These are phyloP conservation scores for Trichoderma sp. DNA, from an alignment of 2,329 filamentous ascomycete genomes.

Conservation along the genomic window DNA sequence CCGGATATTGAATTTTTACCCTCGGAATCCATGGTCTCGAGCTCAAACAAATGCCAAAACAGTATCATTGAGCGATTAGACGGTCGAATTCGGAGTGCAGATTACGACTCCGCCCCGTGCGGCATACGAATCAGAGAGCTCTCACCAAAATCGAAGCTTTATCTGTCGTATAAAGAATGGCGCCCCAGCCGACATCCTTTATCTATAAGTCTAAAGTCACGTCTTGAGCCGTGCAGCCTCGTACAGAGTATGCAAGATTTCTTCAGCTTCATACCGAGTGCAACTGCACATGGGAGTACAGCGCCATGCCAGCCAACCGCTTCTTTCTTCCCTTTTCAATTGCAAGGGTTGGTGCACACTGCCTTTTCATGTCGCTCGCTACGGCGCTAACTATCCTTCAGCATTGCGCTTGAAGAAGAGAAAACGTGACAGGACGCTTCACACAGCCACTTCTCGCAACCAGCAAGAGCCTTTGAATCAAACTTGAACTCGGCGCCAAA, in stretches of 20 bases:
- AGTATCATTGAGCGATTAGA: constrained; percentile 1
- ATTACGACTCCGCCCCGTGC: constrained; percentile 23
- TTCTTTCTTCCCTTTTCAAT: constrained; percentile 2
- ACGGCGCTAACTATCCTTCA: neutral
- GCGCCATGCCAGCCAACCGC: neutral
- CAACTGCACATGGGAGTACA: neutral
- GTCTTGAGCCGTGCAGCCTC: too few species aligned
- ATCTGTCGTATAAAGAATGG: constrained; percentile 1
- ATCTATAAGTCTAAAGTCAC: too few species aligned
- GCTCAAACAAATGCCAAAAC: neutral
- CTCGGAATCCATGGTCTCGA: neutral
- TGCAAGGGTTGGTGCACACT: constrained; percentile 11
- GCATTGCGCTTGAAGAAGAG: neutral
- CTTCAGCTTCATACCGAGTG: neutral
- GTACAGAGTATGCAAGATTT: too few species aligned
- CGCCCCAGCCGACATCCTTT: neutral
- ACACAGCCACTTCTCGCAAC: neutral
- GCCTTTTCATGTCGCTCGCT: too few species aligned
- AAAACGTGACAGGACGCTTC: constrained; percentile 1
- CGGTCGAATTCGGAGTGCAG: constrained; percentile 15
- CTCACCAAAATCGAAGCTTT: neutral
- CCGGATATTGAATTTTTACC: neutral
- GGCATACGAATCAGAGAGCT: neutral
- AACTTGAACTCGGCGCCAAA: too few species aligned
- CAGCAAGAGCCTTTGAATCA: too few species aligned